Conservation (phyloP, 306 rosid genomes). For the Cicer cuneatum region DNA sequence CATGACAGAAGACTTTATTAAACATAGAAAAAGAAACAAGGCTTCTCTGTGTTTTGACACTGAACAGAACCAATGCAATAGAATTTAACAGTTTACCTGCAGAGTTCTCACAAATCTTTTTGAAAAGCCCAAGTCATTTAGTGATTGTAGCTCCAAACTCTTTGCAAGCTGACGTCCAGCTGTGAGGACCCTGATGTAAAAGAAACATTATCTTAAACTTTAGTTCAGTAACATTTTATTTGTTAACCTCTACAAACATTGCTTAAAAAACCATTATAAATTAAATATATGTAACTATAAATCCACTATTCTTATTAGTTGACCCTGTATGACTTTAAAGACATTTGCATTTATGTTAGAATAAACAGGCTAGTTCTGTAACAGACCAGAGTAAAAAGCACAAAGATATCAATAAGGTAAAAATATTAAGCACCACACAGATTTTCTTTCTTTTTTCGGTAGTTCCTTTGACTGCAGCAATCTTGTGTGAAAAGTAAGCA, state of each 20-base stretch:
- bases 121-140: constrained; percentile 93
- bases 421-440: too few species aligned
- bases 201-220: constrained; percentile 35
- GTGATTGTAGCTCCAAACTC: constrained; percentile 86
- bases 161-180: constrained; percentile 96
- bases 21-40: neutral
- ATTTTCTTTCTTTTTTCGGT: too few species aligned
- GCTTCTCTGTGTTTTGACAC: constrained; percentile 3
- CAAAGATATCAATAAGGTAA: too few species aligned
- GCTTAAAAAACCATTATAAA: neutral
- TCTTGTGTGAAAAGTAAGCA: too few species aligned
- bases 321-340: neutral
- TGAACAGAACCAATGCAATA: constrained; percentile 19
- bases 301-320: neutral
- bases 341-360: neutral
- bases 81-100: constrained; percentile 67
- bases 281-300: neutral
- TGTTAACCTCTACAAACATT: neutral
- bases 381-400: neutral
- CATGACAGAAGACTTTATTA: constrained; percentile 25
- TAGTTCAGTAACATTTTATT: neutral
- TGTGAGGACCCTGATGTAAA: constrained; percentile 73
- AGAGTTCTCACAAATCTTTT: constrained; percentile 97
- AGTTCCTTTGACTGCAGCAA: too few species aligned
- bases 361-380: neutral